Base-by-base conservation (phyloP, 1,139 yeast genomes). In the Nadsonia starkeyi-henricii region DNA sequence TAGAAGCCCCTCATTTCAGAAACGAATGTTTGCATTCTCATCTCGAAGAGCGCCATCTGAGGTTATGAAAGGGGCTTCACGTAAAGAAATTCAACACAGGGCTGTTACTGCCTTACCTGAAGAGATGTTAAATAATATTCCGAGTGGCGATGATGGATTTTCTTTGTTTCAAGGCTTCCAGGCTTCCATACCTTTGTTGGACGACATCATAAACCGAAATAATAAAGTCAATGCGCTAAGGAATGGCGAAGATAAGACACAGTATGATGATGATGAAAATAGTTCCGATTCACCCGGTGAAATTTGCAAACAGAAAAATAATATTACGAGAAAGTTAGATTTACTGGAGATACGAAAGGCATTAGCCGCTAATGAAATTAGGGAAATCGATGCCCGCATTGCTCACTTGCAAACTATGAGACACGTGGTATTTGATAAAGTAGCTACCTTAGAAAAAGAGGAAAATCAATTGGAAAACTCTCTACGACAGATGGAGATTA, bases 131-230 rank as follows among this genome's bases (percentile, higher is more conserved):
- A 60, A 64, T 15, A 75, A 77, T 47, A 62, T 79, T 12, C 81
- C 81, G 1, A 57, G 54, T 43, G 55, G 59, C 20, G 57, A 57
- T 28, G 54, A 59, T 39, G 51, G 55, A 43, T 77, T 70, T 57
- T 75, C 85, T 1, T 63, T 81, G 19, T 79, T 75, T 55, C 85
- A 81, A 59, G 88, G 86, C 0, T 81, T 80, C 57, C 73, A 70
- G 54, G 85, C 85, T 1, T 69, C 75, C 0, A 57, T 56, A 20
- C 55, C 46, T 3, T 21, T 43, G 46, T 41, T 41, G 17, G 53
- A 39, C 17, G 39, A 33, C 4, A n/a, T 33, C 15, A 15, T 33
- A 15, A 33, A 15, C 17, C 39, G 39, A 13, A n/a, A n/a, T n/a
- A n/a, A 33, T 9, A 33, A 33, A n/a, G 15, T n/a, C 4, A 33